A percentile compares a stretch with the other conserved stretches of the same genome.
phyloP scores from a whole-genome alignment of 805 yeast genomes.

The Cyberlindnera samutprakarnensis region DNA sequence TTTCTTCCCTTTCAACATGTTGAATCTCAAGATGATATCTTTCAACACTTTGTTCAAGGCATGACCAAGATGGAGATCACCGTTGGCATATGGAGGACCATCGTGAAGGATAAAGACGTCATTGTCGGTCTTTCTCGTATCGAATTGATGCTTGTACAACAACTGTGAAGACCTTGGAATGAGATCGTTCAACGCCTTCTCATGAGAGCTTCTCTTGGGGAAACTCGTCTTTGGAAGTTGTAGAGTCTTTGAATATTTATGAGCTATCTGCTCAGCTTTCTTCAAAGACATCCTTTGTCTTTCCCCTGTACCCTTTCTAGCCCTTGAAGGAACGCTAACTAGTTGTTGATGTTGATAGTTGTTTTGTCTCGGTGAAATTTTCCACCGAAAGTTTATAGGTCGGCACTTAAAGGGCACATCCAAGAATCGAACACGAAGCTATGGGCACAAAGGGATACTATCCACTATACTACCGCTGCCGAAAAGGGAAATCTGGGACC shows the following conservation, averaged over 20 bases:
- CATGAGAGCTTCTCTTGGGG: slow-evolving; percentile 50
- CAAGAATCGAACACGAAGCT: no score
- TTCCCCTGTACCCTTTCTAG: no score
- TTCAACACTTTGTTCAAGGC: slow-evolving; percentile 84
- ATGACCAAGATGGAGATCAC: slow-evolving; percentile 87
- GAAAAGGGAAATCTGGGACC: no score
- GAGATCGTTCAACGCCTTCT: slow-evolving; percentile 32
- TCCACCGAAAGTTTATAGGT: no score
- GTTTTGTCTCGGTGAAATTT: no score
- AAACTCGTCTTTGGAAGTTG: slow-evolving; percentile 62
- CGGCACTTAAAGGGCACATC: no score
- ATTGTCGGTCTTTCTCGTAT: slow-evolving; percentile 22
- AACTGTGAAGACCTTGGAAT: slow-evolving; percentile 48
- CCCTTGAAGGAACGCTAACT: no score
- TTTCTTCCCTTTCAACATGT: slow-evolving; percentile 52
- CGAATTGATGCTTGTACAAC: slow-evolving; percentile 59
- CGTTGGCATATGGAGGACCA: slow-evolving; percentile 99
- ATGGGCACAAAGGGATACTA: no score
- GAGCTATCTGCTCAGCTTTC: slow-evolving; percentile 10
- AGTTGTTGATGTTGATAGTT: no score
- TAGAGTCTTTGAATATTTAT: slow-evolving; percentile 20
- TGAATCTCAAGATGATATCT: slow-evolving; percentile 73
- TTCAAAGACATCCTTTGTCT: not conserved
- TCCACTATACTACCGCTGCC: no score
- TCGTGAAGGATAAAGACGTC: slow-evolving; percentile 72